Percentiles rank a stretch among this genome's conserved stretches.
Conservation (phyloP, 306 rosid species). For the Lathyrus sativus region DNA sequence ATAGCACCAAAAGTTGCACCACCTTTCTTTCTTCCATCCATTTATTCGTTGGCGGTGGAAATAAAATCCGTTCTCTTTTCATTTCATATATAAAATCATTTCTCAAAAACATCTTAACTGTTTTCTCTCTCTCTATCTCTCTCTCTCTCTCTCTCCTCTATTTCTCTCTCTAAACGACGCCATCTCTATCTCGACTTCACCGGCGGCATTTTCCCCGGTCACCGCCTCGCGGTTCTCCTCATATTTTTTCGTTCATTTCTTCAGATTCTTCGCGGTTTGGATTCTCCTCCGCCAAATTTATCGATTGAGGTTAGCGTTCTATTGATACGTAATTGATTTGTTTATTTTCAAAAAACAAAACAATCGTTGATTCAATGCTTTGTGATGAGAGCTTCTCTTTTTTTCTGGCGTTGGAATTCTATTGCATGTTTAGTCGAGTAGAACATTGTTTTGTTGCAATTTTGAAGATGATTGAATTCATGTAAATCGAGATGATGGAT, state of each 20-base stretch:
- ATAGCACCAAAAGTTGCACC: not conserved
- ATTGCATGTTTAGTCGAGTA: not conserved
- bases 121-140: not conserved
- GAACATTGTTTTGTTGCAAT: not conserved
- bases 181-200: not conserved
- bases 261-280: not conserved
- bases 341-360: not conserved
- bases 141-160: not conserved
- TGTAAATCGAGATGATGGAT: not conserved
- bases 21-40: no score
- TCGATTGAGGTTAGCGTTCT: slow-evolving; percentile 26
- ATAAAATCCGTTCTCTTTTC: slow-evolving; percentile 7
- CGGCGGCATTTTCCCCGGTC: slow-evolving; percentile 30
- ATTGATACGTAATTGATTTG: not conserved
- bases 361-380: slow-evolving; percentile 11
- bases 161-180: slow-evolving; percentile 3
- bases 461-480: not conserved
- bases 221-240: slow-evolving; percentile 9
- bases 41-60: slow-evolving; percentile 33
- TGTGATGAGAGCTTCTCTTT: slow-evolving; percentile 13
- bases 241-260: not conserved
- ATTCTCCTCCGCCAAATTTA: not conserved
- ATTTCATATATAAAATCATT: slow-evolving; percentile 21
- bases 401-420: slow-evolving; percentile 14
- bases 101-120: slow-evolving; percentile 37